phyloP scores from a whole-genome alignment of 306 rosid species.

The Prunus salicina region DNA sequence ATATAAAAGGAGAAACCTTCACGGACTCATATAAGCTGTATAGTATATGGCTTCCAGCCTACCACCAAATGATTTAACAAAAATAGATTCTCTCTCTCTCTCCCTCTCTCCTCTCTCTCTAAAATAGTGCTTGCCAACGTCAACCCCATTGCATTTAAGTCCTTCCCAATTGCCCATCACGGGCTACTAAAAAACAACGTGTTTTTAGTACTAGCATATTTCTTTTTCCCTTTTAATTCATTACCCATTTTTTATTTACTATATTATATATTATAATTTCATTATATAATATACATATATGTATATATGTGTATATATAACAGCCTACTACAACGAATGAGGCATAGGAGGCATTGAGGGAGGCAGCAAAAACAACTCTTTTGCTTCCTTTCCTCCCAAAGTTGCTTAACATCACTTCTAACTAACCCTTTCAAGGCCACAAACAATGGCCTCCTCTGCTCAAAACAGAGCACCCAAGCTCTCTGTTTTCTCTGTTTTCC shows the following conservation, averaged over 20 bases:
- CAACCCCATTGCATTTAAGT: conserved; percentile 28
- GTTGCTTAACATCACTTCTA: neutral
- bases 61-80: too few relatives aligned
- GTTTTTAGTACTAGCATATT: neutral
- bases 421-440: conserved; percentile 2
- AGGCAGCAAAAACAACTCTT: conserved; percentile 17
- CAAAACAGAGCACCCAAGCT: conserved; percentile 55
- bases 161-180: conserved; percentile 44
- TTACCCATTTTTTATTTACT: neutral
- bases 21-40: conserved; percentile 39
- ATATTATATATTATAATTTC: neutral
- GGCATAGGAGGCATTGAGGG: neutral
- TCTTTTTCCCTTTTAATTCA: neutral
- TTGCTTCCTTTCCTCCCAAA: neutral
- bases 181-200: conserved; percentile 55
- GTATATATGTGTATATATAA: neutral
- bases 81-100: conserved; percentile 10
- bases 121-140: conserved; percentile 18
- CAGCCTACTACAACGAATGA: conserved; percentile 1
- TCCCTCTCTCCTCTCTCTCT: conserved; percentile 25
- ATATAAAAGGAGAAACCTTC: conserved; percentile 20
- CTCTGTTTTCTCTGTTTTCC: conserved; percentile 56
- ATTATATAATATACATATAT: neutral
- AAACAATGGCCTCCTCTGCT: conserved; percentile 36
- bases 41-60: too few relatives aligned